A percentile compares a stretch with the other conserved stretches of the same genome.
Evolutionary conservation across 768 basidiomycete genomes (phyloP).

Genomic region (Lactarius quietus): DNA sequence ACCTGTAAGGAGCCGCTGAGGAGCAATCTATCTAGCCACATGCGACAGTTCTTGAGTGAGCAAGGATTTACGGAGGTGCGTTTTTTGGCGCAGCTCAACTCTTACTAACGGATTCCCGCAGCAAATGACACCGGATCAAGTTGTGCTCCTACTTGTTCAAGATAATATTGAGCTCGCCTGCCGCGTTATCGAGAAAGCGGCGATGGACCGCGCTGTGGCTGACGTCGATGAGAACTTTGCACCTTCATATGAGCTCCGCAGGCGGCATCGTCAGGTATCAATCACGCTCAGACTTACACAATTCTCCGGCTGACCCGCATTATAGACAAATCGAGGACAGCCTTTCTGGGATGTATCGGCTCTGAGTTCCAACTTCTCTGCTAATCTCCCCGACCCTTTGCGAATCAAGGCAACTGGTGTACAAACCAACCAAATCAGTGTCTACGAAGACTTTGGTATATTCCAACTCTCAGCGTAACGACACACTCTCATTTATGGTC

Average conservation of each 20-base stretch:
- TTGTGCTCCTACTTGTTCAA: slow-evolving; percentile 72
- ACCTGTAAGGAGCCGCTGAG: slow-evolving; percentile 98
- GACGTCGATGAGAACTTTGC: slow-evolving; percentile 92
- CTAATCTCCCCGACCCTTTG: slow-evolving; percentile 81
- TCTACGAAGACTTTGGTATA: slow-evolving; percentile 93
- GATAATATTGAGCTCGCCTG: slow-evolving; percentile 96
- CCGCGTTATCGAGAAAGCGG: slow-evolving; percentile 92
- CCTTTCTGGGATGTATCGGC: slow-evolving; percentile 89
- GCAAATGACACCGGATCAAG: slow-evolving; percentile 79
- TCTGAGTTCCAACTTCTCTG: slow-evolving; percentile 62
- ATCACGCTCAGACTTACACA: neutral
- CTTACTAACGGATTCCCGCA: slow-evolving; percentile 26
- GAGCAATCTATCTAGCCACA: slow-evolving; percentile 84
- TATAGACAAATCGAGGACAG: slow-evolving; percentile 60
- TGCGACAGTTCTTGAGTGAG: slow-evolving; percentile 78
- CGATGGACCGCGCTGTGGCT: slow-evolving; percentile 90
- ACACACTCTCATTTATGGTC: neutral
- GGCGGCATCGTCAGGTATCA: slow-evolving; percentile 81
- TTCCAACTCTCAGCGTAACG: neutral
- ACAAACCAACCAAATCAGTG: slow-evolving; percentile 73
- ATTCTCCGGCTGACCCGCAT: neutral
- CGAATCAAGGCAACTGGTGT: slow-evolving; percentile 82
- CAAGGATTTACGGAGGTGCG: slow-evolving; percentile 86
- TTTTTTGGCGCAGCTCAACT: slow-evolving; percentile 10
- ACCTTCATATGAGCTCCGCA: slow-evolving; percentile 74